Evolutionary conservation across 441 rosid species (phyloP).

Genomic region (Cnidoscolus chayamansa): DNA sequence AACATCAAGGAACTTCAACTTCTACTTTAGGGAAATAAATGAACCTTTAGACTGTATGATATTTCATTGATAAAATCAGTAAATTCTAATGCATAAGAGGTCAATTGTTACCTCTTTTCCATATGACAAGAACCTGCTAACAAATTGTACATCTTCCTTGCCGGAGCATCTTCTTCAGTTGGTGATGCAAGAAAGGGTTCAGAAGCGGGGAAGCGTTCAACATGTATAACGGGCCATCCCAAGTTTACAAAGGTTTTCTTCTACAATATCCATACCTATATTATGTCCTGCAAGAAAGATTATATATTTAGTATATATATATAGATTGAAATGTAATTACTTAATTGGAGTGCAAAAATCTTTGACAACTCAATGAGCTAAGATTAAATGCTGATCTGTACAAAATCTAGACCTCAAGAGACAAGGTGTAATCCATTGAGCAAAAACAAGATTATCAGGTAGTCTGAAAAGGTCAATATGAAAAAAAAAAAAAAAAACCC

Average conservation of each 20-base stretch:
- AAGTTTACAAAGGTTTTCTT: conserved; percentile 50
- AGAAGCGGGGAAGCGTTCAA: conserved; percentile 75
- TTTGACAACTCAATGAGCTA: neutral
- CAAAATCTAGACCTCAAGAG: neutral
- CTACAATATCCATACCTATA: conserved; percentile 37
- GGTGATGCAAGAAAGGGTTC: conserved; percentile 61
- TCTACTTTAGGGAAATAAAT: neutral
- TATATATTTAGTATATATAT: neutral
- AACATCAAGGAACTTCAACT: neutral
- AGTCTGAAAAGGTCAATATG: no score
- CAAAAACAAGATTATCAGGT: no score
- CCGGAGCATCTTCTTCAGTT: conserved; percentile 45
- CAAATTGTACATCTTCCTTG: conserved; percentile 37
- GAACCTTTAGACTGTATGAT: neutral
- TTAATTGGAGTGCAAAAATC: neutral
- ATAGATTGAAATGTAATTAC: no score
- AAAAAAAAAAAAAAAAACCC: no score
- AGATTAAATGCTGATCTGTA: neutral
- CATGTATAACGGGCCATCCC: conserved; percentile 47
- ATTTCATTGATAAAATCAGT: conserved; percentile 7
- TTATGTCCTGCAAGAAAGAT: conserved; percentile 33
- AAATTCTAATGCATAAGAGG: neutral
- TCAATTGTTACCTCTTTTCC: neutral
- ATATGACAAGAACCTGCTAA: neutral
- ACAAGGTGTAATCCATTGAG: neutral